phyloP scores from a whole-genome alignment of 176 grass and related monocot genomes.

The Cenchrus fungigraminus region DNA sequence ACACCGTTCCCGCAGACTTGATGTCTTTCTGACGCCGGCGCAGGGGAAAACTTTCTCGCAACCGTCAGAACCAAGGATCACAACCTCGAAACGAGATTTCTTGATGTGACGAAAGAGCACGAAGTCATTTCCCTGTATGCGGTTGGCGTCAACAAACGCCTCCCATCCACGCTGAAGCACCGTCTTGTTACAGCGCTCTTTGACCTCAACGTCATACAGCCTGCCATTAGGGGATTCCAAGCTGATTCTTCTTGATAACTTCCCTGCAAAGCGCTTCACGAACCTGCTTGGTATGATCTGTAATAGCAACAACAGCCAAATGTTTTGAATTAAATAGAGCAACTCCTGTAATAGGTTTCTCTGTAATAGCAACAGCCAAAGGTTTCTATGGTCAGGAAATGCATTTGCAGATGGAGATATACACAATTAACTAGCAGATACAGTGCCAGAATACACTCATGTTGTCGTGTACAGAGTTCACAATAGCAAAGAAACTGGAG shows the following conservation, averaged over 20 bases:
- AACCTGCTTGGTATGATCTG: constrained; percentile 59
- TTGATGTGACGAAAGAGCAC: constrained; percentile 46
- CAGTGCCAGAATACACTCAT: not conserved
- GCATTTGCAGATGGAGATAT: not conserved
- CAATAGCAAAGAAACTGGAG: not conserved
- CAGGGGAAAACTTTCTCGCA: constrained; percentile 37
- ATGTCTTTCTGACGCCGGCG: constrained; percentile 5
- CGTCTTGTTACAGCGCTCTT: not conserved
- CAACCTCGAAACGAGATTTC: constrained; percentile 42
- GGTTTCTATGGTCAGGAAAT: not conserved
- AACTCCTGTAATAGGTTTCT: not conserved
- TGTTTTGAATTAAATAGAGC: not conserved
- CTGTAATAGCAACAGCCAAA: constrained; percentile 31
- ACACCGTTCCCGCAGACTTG: not conserved
- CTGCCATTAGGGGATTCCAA: constrained; percentile 46
- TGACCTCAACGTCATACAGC: constrained; percentile 40
- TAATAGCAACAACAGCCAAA: not conserved
- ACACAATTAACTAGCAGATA: not conserved
- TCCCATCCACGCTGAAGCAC: constrained; percentile 53
- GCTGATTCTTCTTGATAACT: constrained; percentile 31
- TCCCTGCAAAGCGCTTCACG: constrained; percentile 33
- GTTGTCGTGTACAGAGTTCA: not conserved
- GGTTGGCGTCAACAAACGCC: constrained; percentile 41
- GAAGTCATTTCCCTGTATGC: constrained; percentile 44
- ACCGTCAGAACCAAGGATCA: constrained; percentile 42